These are phyloP conservation scores for Paulinella micropora DNA, from an alignment of 78 protist genomes.

Conservation along the genomic window DNA sequence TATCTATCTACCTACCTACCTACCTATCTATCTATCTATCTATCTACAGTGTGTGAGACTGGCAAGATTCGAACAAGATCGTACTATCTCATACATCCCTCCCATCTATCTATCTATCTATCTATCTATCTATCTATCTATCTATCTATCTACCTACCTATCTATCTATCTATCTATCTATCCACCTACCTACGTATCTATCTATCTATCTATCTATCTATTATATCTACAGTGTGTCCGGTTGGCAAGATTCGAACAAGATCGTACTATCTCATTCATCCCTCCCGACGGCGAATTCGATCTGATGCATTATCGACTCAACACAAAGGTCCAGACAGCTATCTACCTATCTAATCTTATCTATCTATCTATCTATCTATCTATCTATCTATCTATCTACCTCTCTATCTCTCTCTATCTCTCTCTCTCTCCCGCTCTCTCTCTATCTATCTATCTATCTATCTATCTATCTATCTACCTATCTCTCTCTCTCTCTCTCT, in stretches of 20 bases:
- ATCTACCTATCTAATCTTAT: not conserved
- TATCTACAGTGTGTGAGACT: conserved; percentile 70
- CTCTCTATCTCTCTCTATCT: not conserved
- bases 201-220: too few species aligned
- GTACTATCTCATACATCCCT: conserved; percentile 94
- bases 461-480: not conserved
- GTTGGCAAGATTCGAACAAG: conserved; percentile 77
- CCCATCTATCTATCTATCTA: too few species aligned
- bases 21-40: too few species aligned
- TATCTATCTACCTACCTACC: too few species aligned
- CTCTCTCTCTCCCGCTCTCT: not conserved
- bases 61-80: conserved; percentile 77
- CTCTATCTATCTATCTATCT: not conserved
- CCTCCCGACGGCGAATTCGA: conserved; percentile 99
- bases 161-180: too few species aligned
- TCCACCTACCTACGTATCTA: too few species aligned
- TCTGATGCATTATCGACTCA: conserved; percentile 88
- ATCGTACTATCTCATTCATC: conserved; percentile 89
- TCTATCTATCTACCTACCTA: too few species aligned
- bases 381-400: not conserved
- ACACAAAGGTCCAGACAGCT: conserved; percentile 31
- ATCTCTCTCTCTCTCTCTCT: not conserved
- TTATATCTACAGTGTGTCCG: conserved; percentile 65
- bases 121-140: too few species aligned
- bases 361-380: not conserved